Evolutionary conservation across 352 stramenopile species (phyloP).

Genomic region (Pelagophyceae sp.): DNA sequence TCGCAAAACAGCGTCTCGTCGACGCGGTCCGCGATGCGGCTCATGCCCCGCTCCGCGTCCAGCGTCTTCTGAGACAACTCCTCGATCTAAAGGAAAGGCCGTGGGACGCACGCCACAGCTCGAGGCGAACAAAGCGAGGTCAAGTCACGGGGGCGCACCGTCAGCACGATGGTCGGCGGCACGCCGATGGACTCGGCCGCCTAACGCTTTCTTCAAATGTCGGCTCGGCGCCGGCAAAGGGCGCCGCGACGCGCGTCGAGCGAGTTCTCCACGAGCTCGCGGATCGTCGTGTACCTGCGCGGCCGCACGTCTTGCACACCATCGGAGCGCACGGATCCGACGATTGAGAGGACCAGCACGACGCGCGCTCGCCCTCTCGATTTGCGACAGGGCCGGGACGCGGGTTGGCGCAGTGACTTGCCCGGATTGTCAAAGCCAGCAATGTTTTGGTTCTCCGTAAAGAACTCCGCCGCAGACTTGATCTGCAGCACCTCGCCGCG

Average conservation of each 20-base stretch:
- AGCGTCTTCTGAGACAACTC: conserved; percentile 57
- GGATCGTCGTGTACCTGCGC: conserved; percentile 60
- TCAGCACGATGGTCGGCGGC: conserved; percentile 20
- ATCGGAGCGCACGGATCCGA: too few species aligned
- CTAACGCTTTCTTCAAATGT: background rate
- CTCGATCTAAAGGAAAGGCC: conserved; percentile 42
- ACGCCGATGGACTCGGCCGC: conserved; percentile 37
- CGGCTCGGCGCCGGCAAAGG: too few species aligned
- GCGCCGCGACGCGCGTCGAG: too few species aligned
- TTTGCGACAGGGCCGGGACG: too few species aligned
- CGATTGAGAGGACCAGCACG: too few species aligned
- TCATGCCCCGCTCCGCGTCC: conserved; percentile 51
- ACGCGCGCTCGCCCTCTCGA: too few species aligned
- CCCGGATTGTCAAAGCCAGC: conserved; percentile 72
- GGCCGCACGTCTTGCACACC: background rate
- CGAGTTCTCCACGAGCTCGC: conserved; percentile 65
- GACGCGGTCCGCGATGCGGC: conserved; percentile 31
- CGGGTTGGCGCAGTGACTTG: conserved; percentile 1
- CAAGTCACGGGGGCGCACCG: conserved; percentile 6
- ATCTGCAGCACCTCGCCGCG: conserved; percentile 31
- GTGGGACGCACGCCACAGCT: too few species aligned
- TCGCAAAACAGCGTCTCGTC: conserved; percentile 29
- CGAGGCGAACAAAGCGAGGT: too few species aligned
- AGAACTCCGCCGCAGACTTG: conserved; percentile 73
- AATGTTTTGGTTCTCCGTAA: conserved; percentile 75